phyloP scores from a whole-genome alignment of 148 eudicot species.

The Silene uniflora region DNA sequence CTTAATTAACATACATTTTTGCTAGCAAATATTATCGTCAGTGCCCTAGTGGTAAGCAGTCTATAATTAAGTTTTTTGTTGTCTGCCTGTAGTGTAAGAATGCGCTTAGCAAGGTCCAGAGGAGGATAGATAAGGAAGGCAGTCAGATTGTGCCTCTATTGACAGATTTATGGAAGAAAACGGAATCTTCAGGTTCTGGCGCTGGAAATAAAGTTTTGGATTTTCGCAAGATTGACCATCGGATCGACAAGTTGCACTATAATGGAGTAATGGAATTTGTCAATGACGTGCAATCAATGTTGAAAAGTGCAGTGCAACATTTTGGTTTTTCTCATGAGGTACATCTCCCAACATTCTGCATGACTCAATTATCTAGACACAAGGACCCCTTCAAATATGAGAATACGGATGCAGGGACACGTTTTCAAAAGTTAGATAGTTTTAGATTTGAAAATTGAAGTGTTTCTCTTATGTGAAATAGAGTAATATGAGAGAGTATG shows the following conservation, averaged over 20 bases:
- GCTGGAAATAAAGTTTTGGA: slow-evolving; percentile 52
- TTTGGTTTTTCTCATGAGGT: slow-evolving; percentile 84
- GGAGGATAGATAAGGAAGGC: slow-evolving; percentile 87
- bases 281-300: slow-evolving; percentile 76
- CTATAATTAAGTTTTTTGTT: slow-evolving; percentile 8
- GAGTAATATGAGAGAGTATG: neutral
- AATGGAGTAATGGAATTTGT: slow-evolving; percentile 72
- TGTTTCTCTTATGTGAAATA: neutral
- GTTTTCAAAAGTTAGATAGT: neutral
- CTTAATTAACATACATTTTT: neutral
- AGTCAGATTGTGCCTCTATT: slow-evolving; percentile 76
- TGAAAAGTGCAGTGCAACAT: slow-evolving; percentile 67
- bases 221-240: slow-evolving; percentile 63
- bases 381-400: neutral
- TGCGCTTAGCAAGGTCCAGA: slow-evolving; percentile 67
- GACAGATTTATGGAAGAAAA: slow-evolving; percentile 77
- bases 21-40: neutral
- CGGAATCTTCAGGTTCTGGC: slow-evolving; percentile 46
- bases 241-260: slow-evolving; percentile 66
- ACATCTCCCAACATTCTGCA: slow-evolving; percentile 6
- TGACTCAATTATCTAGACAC: neutral
- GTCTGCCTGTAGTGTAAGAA: slow-evolving; percentile 70
- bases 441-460: neutral
- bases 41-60: neutral
- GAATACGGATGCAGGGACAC: neutral